These are phyloP conservation scores for Capsicum pubescens DNA, from an alignment of 257 asterid genomes.

Conservation along the genomic window DNA sequence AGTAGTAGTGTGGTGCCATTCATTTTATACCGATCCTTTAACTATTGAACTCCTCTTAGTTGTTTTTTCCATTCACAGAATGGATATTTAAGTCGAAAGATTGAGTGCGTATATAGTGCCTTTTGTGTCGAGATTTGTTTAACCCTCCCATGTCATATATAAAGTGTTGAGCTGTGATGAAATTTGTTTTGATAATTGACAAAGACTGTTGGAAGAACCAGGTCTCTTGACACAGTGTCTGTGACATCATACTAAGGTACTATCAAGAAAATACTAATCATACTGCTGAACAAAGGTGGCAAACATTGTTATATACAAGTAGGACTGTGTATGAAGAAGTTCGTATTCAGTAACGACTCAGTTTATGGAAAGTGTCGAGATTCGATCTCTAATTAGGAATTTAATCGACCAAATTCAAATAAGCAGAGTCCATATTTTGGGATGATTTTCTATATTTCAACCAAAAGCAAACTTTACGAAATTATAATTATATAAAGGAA, in stretches of 20 bases:
- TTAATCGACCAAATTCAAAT: too few species aligned
- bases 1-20: not conserved
- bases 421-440: too few species aligned
- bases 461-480: too few species aligned
- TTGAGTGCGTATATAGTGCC: conserved; percentile 15
- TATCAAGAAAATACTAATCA: too few species aligned
- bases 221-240: not conserved
- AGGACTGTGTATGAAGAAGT: too few species aligned
- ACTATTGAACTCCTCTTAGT: not conserved
- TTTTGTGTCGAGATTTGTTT: not conserved
- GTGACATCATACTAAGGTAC: not conserved
- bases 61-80: not conserved
- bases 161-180: not conserved
- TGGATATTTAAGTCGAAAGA: conserved; percentile 13
- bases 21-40: not conserved
- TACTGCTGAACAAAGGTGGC: too few species aligned
- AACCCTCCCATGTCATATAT: not conserved
- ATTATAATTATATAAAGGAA: too few species aligned
- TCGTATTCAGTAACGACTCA: too few species aligned
- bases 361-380: too few species aligned
- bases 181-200: conserved; percentile 15
- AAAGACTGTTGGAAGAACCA: not conserved
- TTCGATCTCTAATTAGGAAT: too few species aligned
- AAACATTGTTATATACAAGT: too few species aligned
- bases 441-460: too few species aligned